phyloP scores from a whole-genome alignment of 2,329 filamentous ascomycete genomes.

The Ophiostoma australiae region DNA sequence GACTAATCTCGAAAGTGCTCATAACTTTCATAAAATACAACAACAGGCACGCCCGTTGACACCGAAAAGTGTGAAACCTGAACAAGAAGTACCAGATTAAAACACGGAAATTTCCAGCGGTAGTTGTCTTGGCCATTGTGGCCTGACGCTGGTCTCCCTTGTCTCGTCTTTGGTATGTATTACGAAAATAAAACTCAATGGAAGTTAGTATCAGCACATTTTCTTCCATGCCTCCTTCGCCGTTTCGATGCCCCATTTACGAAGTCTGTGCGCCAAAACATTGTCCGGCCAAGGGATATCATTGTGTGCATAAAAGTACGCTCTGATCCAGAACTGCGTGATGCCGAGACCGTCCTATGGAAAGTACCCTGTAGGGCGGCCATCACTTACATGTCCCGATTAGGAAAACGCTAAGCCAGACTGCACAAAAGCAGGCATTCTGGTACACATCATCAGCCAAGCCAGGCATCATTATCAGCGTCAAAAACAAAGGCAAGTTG shows the following conservation, averaged over 20 bases:
- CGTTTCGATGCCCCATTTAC: not conserved
- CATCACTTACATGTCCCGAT: not conserved
- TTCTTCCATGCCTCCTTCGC: not conserved
- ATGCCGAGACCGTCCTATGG: not conserved
- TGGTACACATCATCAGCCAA: not conserved
- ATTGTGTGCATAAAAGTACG: not conserved
- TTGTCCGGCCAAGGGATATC: not conserved
- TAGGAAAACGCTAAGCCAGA: not conserved
- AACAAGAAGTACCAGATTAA: not conserved
- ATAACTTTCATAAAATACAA: not conserved
- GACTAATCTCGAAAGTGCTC: no score
- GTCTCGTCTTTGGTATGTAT: not conserved
- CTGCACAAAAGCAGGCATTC: not conserved
- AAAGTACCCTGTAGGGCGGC: not conserved
- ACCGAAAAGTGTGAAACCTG: not conserved
- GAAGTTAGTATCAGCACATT: not conserved
- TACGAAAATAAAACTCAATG: not conserved
- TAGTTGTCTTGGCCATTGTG: not conserved
- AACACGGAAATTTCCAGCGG: not conserved
- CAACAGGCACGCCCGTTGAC: not conserved
- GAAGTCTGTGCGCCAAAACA: not conserved
- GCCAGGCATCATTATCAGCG: no score
- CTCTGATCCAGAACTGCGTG: not conserved
- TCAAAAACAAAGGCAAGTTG: not conserved
- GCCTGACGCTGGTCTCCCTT: not conserved